Evolutionary conservation across 495 filamentous ascomycete genomes (phyloP), one percentile per base, ranked within the genome.

Genomic region (Barbatosphaeria neglecta): DNA sequence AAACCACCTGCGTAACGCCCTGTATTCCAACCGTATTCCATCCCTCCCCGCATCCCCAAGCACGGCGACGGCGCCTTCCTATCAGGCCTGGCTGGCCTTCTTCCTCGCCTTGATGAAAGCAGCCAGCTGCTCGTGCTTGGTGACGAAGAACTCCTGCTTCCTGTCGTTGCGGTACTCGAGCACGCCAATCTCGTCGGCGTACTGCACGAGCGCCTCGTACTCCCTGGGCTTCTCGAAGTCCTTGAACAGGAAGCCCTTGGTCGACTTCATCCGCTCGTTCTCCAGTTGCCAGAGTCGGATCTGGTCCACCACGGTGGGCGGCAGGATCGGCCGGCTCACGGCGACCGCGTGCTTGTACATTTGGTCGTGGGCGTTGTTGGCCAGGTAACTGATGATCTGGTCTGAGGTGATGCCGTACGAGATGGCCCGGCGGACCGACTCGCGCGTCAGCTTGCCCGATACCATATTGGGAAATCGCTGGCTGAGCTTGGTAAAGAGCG

Each of bases 201-300:
- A 96, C 37, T 65, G 69, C 39, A 74, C 78, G 38, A 83, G 74
- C 11, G 76, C 81, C 44, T 81, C 76, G 55, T 92, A 98, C 55
- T 95, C 93, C 18, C 78, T 74, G 39, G 73, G 61, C 41, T 64
- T 80, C 44, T 77, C 78, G 55, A 97, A 95, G 37, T 96, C 90
- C 50, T 83, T 84, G 73, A 98, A 95, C 25, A 96, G 59, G 60
- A 84, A 96, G 2, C 92, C 92, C 5, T 73, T 62, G 10, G 80
- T 88, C 5, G 83, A 74, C 59, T 82, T 82, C 72, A 97, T 90
- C 43, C 92, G 76, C 60, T 98, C 93, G 24, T 88, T 84, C 60
- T 98, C 93, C 43, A 95, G 83, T 68, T 98, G 92, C 92, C 92
- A 98, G 9, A 98, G 76, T 6, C 90, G 74, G 50, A 98, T 96